Evolutionary conservation across 2,329 filamentous ascomycete genomes (phyloP).

Genomic region (Apiospora sp.): DNA sequence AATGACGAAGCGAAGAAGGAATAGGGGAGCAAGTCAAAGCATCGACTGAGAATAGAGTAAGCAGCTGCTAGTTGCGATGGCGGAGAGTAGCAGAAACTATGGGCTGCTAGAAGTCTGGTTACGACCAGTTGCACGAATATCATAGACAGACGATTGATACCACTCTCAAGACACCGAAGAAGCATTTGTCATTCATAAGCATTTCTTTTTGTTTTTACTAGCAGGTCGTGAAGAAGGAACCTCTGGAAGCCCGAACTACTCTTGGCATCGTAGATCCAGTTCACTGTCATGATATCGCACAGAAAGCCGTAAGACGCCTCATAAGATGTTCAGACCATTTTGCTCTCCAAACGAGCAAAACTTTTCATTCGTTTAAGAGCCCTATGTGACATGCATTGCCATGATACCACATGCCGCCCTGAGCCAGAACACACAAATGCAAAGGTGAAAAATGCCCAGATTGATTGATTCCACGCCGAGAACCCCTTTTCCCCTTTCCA

Average conservation of each 20-base stretch:
- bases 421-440: constrained; percentile 55
- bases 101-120: not conserved
- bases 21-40: not conserved
- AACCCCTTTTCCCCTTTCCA: constrained; percentile 41
- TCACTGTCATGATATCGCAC: constrained; percentile 23
- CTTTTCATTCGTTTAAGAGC: constrained; percentile 45
- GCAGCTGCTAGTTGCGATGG: not conserved
- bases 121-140: not conserved
- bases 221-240: constrained; percentile 4
- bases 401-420: constrained; percentile 51
- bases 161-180: constrained; percentile 6
- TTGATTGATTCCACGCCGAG: constrained; percentile 52
- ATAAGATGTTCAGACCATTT: constrained; percentile 47
- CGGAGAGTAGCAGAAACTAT: not conserved
- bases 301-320: constrained; percentile 32
- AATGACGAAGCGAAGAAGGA: not conserved
- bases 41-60: not conserved
- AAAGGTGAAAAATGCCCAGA: constrained; percentile 48
- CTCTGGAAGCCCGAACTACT: constrained; percentile 15
- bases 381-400: constrained; percentile 54
- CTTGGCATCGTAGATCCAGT: constrained; percentile 20
- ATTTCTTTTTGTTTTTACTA: constrained; percentile 22
- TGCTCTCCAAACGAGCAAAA: constrained; percentile 45
- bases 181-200: constrained; percentile 12
- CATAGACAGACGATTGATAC: constrained; percentile 4